These are phyloP conservation scores for Saccharomycopsis javanensis DNA, from an alignment of 805 yeast genomes.

Conservation along the genomic window DNA sequence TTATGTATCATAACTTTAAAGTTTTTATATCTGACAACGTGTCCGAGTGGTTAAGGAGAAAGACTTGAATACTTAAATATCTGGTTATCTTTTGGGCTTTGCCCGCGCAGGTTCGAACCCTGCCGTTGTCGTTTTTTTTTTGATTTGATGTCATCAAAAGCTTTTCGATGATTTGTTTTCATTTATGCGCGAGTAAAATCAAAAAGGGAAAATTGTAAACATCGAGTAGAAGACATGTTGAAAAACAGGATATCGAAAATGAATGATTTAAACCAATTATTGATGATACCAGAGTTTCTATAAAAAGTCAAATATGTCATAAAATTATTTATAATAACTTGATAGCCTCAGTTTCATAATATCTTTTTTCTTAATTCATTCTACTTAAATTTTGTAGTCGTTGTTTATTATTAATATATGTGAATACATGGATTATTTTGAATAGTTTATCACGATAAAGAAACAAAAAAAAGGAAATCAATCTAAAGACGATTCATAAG, in stretches of 20 bases:
- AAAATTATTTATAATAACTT: background rate
- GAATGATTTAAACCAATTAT: background rate
- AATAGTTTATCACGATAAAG: background rate
- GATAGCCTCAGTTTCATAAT: background rate
- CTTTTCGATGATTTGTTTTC: slow-evolving; percentile 26
- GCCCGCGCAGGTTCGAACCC: slow-evolving; percentile 64
- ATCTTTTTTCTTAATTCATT: too few species aligned
- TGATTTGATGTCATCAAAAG: background rate
- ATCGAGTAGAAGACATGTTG: background rate
- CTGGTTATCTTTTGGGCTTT: slow-evolving; percentile 51
- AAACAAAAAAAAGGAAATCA: background rate
- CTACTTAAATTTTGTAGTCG: too few species aligned
- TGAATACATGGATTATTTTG: background rate
- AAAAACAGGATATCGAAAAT: background rate
- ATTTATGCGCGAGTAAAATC: background rate
- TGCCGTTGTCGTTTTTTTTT: slow-evolving; percentile 47
- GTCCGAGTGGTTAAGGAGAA: slow-evolving; percentile 22
- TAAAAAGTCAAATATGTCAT: background rate
- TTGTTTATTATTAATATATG: too few species aligned
- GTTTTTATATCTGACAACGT: slow-evolving; percentile 11
- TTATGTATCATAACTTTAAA: background rate
- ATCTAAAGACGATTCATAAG: too few species aligned
- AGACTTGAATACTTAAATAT: slow-evolving; percentile 35
- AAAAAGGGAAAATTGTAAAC: background rate
- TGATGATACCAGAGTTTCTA: background rate